Evolutionary conservation across 345 rosid species (phyloP).

Genomic region (Garcia nutans): DNA sequence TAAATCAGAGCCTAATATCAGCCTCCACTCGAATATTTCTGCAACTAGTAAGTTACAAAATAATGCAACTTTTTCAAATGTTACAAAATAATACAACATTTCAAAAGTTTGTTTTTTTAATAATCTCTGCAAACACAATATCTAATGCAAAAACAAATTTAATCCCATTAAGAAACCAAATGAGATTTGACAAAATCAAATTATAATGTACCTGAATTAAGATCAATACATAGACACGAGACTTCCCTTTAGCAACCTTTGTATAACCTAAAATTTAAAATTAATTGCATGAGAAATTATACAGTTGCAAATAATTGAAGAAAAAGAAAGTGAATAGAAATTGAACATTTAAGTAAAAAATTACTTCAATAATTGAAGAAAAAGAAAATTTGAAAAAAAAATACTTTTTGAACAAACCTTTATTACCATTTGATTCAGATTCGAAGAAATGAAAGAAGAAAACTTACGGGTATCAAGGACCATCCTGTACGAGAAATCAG

Average conservation of each 20-base stretch:
- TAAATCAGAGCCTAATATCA: neutral
- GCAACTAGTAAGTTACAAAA: neutral
- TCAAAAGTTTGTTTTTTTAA: too few species aligned
- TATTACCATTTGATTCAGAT: neutral
- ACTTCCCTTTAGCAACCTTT: slow-evolving; percentile 54
- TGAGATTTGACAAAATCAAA: neutral
- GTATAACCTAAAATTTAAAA: slow-evolving; percentile 40
- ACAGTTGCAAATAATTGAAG: neutral
- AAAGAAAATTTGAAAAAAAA: too few species aligned
- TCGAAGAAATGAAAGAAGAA: slow-evolving; percentile 6
- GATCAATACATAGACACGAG: slow-evolving; percentile 36
- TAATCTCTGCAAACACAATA: too few species aligned
- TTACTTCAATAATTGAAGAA: too few species aligned
- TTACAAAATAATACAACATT: too few species aligned
- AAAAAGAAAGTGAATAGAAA: neutral
- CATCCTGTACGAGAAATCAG: slow-evolving; percentile 82
- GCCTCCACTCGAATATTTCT: neutral
- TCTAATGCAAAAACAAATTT: too few species aligned
- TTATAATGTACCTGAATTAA: slow-evolving; percentile 37
- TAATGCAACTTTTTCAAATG: too few species aligned
- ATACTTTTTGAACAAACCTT: neutral
- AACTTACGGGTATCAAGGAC: slow-evolving; percentile 82
- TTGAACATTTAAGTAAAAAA: too few species aligned
- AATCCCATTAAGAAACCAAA: too few species aligned
- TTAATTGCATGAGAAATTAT: neutral